These are phyloP conservation scores for Sporothrix dimorphospora DNA, from an alignment of 2,329 filamentous ascomycete genomes.

Conservation along the genomic window DNA sequence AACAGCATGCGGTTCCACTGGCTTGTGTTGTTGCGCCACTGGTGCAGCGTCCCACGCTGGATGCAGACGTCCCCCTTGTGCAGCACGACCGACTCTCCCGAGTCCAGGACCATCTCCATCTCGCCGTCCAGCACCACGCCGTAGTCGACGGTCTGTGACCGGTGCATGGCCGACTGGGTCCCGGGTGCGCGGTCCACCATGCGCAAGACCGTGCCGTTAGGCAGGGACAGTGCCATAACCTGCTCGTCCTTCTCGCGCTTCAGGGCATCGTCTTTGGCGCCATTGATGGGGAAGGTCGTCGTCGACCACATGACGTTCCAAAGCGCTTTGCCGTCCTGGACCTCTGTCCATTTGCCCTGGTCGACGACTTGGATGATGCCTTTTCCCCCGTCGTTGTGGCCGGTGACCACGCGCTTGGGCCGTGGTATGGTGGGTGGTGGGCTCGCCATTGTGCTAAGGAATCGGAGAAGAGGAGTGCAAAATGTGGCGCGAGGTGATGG, in stretches of 20 bases:
- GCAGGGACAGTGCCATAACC: constrained; percentile 53
- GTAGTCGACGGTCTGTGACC: constrained; percentile 52
- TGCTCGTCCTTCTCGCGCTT: constrained; percentile 34
- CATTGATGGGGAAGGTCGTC: constrained; percentile 5
- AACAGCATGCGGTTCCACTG: constrained; percentile 32
- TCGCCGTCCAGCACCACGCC: constrained; percentile 52
- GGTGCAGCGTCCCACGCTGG: constrained; percentile 51
- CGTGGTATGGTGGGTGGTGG: constrained; percentile 1
- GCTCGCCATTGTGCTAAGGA: neutral
- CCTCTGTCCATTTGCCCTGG: constrained; percentile 12
- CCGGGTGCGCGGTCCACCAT: constrained; percentile 16
- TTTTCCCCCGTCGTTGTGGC: constrained; percentile 2
- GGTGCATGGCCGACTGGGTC: constrained; percentile 44
- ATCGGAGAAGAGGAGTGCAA: too few species aligned
- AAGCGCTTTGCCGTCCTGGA: constrained; percentile 6
- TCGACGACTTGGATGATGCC: constrained; percentile 8
- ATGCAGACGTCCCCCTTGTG: constrained; percentile 50
- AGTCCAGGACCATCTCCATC: constrained; percentile 50
- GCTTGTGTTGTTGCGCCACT: constrained; percentile 33
- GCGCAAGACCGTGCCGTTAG: constrained; percentile 52
- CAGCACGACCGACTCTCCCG: constrained; percentile 45
- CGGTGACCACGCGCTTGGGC: constrained; percentile 15
- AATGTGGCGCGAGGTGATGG: too few species aligned
- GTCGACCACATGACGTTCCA: constrained; percentile 17
- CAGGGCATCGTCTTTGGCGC: neutral